Conservation (phyloP, 257 asterid species). For the Fraxinus pennsylvanica region DNA sequence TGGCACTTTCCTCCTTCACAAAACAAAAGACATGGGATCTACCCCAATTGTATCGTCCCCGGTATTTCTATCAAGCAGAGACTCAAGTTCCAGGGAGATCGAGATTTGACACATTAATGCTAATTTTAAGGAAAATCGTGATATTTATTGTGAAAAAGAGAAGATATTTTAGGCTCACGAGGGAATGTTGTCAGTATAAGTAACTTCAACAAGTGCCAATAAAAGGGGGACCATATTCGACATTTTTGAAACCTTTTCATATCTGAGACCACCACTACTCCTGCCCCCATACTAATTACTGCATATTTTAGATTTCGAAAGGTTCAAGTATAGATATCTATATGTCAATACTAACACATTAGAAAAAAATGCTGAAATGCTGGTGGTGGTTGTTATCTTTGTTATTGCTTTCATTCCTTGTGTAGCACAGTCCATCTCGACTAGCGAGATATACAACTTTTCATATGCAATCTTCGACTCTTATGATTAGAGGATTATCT, state of each 20-base stretch:
- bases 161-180: background rate
- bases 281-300: background rate
- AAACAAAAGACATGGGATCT: slow-evolving; percentile 79
- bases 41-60: slow-evolving; percentile 29
- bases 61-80: slow-evolving; percentile 22
- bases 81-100: slow-evolving; percentile 22
- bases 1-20: slow-evolving; percentile 86
- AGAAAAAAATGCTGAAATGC: background rate
- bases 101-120: background rate
- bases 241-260: background rate
- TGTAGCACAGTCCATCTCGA: background rate
- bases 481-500: background rate
- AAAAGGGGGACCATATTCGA: background rate
- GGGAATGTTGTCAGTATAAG: background rate
- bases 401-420: background rate
- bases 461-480: background rate
- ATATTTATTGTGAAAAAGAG: background rate
- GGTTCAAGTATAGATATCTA: background rate
- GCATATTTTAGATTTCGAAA: background rate
- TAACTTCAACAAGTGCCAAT: background rate
- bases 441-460: background rate
- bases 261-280: background rate
- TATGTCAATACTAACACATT: background rate
- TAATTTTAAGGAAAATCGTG: background rate
- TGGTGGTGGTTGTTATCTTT: background rate